These are phyloP conservation scores for Penicillium cataractarum DNA, from an alignment of 495 filamentous ascomycete species.

Conservation along the genomic window DNA sequence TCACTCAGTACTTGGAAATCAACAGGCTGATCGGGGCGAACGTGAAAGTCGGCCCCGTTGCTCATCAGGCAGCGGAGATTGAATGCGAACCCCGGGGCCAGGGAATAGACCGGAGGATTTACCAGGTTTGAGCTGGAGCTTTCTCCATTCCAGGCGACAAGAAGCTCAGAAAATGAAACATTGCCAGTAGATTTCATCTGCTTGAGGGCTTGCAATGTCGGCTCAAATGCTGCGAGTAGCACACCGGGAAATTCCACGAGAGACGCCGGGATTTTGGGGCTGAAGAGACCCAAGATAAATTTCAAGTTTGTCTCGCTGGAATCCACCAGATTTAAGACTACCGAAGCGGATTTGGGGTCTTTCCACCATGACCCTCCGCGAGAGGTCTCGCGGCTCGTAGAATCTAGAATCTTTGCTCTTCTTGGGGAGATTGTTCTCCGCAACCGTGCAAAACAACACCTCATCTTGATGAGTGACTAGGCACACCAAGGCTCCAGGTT, in stretches of 20 bases:
- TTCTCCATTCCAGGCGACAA: background rate
- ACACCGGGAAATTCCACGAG: slow-evolving; percentile 1
- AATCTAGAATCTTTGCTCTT: background rate
- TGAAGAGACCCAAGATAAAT: background rate
- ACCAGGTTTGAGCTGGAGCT: background rate
- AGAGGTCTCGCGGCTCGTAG: background rate
- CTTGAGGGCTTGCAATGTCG: background rate
- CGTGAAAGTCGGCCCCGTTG: background rate
- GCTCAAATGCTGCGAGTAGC: background rate
- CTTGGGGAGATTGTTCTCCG: background rate
- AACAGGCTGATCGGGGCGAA: background rate
- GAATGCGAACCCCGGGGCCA: background rate
- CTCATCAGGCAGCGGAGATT: background rate
- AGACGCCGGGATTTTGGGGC: background rate
- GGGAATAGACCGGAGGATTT: background rate
- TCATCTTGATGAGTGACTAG: background rate
- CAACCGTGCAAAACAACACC: background rate
- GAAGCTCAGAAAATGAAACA: background rate
- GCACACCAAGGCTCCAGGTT: background rate
- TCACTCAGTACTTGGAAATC: background rate
- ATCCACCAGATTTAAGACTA: background rate
- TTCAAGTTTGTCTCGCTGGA: background rate
- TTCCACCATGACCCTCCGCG: background rate
- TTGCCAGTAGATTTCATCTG: background rate
- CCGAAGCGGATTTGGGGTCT: background rate